Percentiles rank a stretch among this genome's conserved stretches.
These are phyloP conservation scores for Hymenoscyphus albidus DNA, from an alignment of 2,329 filamentous ascomycete species.

Conservation along the genomic window DNA sequence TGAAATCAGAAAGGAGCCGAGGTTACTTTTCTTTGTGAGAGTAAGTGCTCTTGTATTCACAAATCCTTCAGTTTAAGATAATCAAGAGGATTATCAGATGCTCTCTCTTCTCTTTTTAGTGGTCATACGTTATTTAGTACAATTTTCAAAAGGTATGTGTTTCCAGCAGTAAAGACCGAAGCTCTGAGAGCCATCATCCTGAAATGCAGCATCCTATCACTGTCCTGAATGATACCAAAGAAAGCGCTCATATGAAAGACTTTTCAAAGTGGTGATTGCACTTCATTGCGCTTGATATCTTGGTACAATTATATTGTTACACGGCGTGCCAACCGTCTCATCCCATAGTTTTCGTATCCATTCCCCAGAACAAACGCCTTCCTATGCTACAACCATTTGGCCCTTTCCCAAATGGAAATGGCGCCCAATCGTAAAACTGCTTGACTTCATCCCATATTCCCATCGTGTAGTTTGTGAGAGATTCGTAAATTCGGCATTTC, in stretches of 20 bases:
- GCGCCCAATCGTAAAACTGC: background rate
- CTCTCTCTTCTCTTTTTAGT: too few species aligned
- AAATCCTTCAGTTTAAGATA: background rate
- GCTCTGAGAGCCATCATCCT: too few species aligned
- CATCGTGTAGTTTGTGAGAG: constrained; percentile 5
- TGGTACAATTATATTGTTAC: constrained; percentile 30
- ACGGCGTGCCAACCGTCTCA: constrained; percentile 9
- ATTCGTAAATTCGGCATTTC: constrained; percentile 14
- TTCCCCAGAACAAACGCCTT: constrained; percentile 28
- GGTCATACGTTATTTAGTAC: too few species aligned
- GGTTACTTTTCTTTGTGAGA: background rate
- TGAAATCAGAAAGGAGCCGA: constrained; percentile 1
- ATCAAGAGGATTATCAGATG: background rate
- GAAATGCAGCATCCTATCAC: too few species aligned
- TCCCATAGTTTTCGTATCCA: constrained; percentile 13
- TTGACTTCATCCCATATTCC: constrained; percentile 8
- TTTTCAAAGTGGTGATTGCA: constrained; percentile 29
- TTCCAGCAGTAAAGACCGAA: too few species aligned
- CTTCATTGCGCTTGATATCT: constrained; percentile 21
- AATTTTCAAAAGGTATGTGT: too few species aligned
- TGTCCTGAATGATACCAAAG: background rate
- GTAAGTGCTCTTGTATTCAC: constrained; percentile 3
- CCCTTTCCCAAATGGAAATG: background rate
- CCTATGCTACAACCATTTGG: constrained; percentile 27
- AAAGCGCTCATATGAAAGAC: background rate